Evolutionary conservation across 164 flowering plant genomes (phyloP).

Genomic region (Tetrastigma voinierianum): DNA sequence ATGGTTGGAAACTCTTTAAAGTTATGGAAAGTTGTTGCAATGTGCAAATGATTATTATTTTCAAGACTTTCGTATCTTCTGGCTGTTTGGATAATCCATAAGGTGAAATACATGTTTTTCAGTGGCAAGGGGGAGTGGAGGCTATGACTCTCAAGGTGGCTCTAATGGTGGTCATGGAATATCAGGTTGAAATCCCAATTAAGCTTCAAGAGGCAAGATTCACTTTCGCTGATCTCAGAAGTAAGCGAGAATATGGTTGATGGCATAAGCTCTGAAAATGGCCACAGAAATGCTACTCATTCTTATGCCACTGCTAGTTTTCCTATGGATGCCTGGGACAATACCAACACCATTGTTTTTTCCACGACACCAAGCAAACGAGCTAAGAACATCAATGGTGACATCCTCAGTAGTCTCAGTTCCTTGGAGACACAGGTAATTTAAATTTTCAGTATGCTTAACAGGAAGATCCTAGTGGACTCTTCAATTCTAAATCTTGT

Average conservation of each 20-base stretch:
- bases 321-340: slow-evolving; percentile 63
- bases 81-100: neutral
- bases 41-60: too few relatives aligned
- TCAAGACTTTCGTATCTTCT: neutral
- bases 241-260: slow-evolving; percentile 40
- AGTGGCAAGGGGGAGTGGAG: slow-evolving; percentile 39
- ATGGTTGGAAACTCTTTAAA: too few relatives aligned
- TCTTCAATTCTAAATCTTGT: too few relatives aligned
- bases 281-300: slow-evolving; percentile 30
- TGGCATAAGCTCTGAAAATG: slow-evolving; percentile 32
- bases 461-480: too few relatives aligned
- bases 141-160: slow-evolving; percentile 30
- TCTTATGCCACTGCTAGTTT: slow-evolving; percentile 40
- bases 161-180: slow-evolving; percentile 36
- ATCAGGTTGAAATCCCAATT: slow-evolving; percentile 59
- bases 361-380: slow-evolving; percentile 45
- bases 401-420: slow-evolving; percentile 29
- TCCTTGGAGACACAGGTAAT: slow-evolving; percentile 60
- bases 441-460: too few relatives aligned
- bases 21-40: too few relatives aligned
- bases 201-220: slow-evolving; percentile 77
- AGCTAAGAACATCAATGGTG: slow-evolving; percentile 36
- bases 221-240: slow-evolving; percentile 72
- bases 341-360: slow-evolving; percentile 50
- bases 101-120: slow-evolving; percentile 39